Conservation (phyloP, 306 rosid genomes). For the Trifolium subterraneum region DNA sequence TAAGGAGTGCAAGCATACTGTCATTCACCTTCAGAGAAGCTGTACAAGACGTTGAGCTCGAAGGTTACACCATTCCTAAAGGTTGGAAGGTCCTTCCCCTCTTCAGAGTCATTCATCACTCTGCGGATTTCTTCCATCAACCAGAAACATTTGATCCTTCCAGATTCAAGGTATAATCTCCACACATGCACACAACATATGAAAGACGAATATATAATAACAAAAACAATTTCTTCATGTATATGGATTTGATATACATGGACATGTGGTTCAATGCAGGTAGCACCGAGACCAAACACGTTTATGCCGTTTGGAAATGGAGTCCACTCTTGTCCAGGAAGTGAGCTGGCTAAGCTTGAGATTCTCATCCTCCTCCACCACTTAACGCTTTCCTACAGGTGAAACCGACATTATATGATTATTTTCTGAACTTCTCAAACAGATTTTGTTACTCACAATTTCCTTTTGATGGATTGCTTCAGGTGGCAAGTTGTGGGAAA, state of each 20-base stretch:
- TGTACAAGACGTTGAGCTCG: neutral
- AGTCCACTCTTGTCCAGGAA: conserved; percentile 92
- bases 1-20: neutral
- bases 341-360: conserved; percentile 92
- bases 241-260: neutral
- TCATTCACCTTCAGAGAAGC: neutral
- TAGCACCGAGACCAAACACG: conserved; percentile 84
- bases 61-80: neutral
- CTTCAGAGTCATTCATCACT: neutral
- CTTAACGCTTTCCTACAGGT: conserved; percentile 79
- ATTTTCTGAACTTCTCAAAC: neutral
- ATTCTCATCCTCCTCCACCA: conserved; percentile 83
- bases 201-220: too few relatives aligned
- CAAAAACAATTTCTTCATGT: neutral
- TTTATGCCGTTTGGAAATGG: conserved; percentile 93
- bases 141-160: neutral
- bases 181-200: too few relatives aligned
- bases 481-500: neutral
- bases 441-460: neutral
- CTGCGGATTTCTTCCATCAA: neutral
- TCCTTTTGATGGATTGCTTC: neutral
- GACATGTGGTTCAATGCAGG: conserved; percentile 49
- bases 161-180: neutral
- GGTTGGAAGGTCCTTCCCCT: conserved; percentile 2
- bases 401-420: neutral